Conservation (phyloP, 2,329 filamentous ascomycete genomes). For the Fusarium dimerum region DNA sequence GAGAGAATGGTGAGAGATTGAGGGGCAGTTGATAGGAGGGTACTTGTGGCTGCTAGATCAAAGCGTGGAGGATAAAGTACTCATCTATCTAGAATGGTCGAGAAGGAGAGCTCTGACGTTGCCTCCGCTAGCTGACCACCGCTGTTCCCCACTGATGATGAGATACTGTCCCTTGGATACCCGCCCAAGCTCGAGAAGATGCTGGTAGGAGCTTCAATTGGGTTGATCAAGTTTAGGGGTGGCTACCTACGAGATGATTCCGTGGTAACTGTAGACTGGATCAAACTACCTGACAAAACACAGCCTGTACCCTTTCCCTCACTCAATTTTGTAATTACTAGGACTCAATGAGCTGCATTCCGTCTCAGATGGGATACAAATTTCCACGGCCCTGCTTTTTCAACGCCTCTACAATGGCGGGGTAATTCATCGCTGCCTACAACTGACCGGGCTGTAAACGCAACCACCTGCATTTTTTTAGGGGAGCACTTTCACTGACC, state of each 20-base stretch:
- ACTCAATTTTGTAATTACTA: not conserved
- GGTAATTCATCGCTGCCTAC: not conserved
- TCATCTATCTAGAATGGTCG: slow-evolving; percentile 4
- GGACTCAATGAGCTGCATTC: not conserved
- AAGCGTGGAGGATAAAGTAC: not conserved
- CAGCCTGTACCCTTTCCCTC: not conserved
- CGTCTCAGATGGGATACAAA: not conserved
- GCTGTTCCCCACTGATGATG: slow-evolving; percentile 22
- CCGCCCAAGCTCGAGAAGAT: slow-evolving; percentile 9
- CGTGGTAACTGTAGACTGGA: not conserved
- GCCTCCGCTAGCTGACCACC: slow-evolving; percentile 7
- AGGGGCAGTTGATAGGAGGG: slow-evolving; percentile 23
- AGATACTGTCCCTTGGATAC: slow-evolving; percentile 19
- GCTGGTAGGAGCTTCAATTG: slow-evolving; percentile 21
- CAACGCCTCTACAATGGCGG: not conserved
- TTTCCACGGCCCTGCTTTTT: not conserved
- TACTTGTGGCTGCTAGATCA: slow-evolving; percentile 7
- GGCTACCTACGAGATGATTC: slow-evolving; percentile 10
- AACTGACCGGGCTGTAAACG: too few relatives aligned
- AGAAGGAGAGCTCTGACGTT: slow-evolving; percentile 22
- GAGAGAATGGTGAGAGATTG: slow-evolving; percentile 37
- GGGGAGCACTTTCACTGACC: too few relatives aligned
- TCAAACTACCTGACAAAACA: not conserved
- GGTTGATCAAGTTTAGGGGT: not conserved
- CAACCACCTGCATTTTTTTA: too few relatives aligned